These are phyloP conservation scores for Rubroshorea leprosula DNA, from an alignment of 345 rosid species.

Conservation along the genomic window DNA sequence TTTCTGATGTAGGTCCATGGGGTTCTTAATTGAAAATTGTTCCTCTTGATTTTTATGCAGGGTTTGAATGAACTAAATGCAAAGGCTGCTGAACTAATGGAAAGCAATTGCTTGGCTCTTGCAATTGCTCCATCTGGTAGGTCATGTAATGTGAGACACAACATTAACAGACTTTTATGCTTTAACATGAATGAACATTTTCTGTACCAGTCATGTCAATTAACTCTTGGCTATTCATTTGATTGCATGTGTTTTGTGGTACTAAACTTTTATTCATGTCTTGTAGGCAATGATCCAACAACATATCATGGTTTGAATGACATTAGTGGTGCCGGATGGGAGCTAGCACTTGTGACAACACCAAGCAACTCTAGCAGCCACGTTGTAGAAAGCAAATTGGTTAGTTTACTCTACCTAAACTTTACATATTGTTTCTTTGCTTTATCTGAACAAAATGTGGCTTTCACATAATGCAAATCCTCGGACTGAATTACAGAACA, in stretches of 20 bases:
- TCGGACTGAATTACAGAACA: too few relatives aligned
- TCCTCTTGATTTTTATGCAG: slow-evolving; percentile 28
- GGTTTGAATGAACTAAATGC: slow-evolving; percentile 75
- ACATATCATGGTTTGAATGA: slow-evolving; percentile 42
- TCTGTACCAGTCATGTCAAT: too few relatives aligned
- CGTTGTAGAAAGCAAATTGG: slow-evolving; percentile 42
- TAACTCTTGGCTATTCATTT: too few relatives aligned
- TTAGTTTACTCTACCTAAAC: slow-evolving; percentile 23
- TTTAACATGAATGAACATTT: too few relatives aligned
- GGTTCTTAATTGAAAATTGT: background rate
- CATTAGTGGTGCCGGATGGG: slow-evolving; percentile 79
- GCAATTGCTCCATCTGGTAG: slow-evolving; percentile 77
- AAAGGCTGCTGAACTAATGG: slow-evolving; percentile 65
- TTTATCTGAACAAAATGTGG: too few relatives aligned
- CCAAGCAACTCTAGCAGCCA: slow-evolving; percentile 44
- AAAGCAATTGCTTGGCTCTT: slow-evolving; percentile 81
- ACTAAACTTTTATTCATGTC: too few relatives aligned
- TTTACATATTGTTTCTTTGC: too few relatives aligned
- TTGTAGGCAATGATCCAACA: slow-evolving; percentile 45
- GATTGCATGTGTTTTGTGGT: too few relatives aligned
- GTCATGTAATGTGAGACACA: background rate
- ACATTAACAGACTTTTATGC: too few relatives aligned
- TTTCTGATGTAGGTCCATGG: too few relatives aligned
- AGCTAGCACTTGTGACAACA: slow-evolving; percentile 80
- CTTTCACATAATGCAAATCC: too few relatives aligned